phyloP scores from a whole-genome alignment of 83 land plant genomes.

The Thuja plicata region DNA sequence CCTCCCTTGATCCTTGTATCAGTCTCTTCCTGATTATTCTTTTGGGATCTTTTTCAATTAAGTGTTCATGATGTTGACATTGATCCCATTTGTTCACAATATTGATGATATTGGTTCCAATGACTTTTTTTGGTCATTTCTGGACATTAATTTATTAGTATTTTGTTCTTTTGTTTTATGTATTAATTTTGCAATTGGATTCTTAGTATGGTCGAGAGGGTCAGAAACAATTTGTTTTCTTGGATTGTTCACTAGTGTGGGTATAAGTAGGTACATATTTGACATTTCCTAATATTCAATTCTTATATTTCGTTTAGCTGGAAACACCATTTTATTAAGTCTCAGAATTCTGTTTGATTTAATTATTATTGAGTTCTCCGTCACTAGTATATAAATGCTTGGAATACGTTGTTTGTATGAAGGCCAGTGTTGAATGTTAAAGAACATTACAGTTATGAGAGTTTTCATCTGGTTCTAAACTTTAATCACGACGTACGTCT shows the following conservation, averaged over 20 bases:
- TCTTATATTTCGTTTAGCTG: background rate
- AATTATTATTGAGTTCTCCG: background rate
- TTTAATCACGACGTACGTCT: background rate
- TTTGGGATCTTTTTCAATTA: background rate
- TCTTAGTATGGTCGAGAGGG: background rate
- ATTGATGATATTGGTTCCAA: background rate
- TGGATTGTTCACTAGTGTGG: background rate
- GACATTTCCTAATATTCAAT: background rate
- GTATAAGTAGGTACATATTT: background rate
- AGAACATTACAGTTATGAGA: background rate
- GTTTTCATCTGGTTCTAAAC: background rate
- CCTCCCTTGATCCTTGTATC: background rate
- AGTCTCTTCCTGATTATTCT: background rate
- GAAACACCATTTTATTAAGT: background rate
- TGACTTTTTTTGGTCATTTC: background rate
- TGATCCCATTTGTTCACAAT: background rate
- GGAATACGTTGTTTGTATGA: background rate
- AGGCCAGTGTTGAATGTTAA: background rate
- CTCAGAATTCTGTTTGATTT: background rate
- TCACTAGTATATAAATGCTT: background rate
- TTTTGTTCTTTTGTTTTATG: background rate
- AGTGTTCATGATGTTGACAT: background rate
- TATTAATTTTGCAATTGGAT: background rate
- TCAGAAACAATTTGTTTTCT: background rate
- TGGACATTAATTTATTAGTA: background rate